Percentiles rank a stretch among this genome's conserved stretches.
phyloP scores from a whole-genome alignment of 148 eudicot genomes.

The Amaranthus cruentus region DNA sequence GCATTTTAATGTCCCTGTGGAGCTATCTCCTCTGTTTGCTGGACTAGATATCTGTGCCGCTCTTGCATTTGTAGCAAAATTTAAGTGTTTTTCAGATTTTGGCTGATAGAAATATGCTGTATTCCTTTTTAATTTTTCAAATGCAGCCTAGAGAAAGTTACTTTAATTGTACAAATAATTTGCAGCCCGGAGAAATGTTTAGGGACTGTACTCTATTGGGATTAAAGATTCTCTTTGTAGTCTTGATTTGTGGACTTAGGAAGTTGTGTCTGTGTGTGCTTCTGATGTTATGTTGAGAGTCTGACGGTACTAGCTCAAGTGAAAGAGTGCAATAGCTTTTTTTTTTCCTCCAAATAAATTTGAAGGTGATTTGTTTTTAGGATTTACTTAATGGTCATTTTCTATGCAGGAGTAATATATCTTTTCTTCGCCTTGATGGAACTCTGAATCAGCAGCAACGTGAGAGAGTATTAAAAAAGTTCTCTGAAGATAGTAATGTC shows the following conservation, averaged over 20 bases:
- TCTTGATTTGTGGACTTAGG: background rate
- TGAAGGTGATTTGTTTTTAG: background rate
- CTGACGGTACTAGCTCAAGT: background rate
- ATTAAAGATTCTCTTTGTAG: too few relatives aligned
- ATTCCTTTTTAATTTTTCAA: too few relatives aligned
- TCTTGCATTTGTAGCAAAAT: background rate
- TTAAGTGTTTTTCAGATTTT: too few relatives aligned
- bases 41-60: slow-evolving; percentile 2
- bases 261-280: background rate
- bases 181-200: too few relatives aligned
- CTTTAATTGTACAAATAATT: background rate
- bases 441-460: slow-evolving; percentile 88
- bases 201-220: too few relatives aligned
- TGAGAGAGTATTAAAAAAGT: slow-evolving; percentile 82
- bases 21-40: background rate
- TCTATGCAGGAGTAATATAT: slow-evolving; percentile 57
- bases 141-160: too few relatives aligned
- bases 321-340: background rate
- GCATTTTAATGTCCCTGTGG: background rate
- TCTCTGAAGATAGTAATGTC: slow-evolving; percentile 76
- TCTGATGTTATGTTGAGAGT: background rate
- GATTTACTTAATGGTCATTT: slow-evolving; percentile 1
- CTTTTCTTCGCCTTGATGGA: slow-evolving; percentile 93
- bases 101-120: too few relatives aligned
- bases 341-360: background rate